phyloP scores from a whole-genome alignment of 2,329 filamentous ascomycete species.

The Microascus cirrosus region DNA sequence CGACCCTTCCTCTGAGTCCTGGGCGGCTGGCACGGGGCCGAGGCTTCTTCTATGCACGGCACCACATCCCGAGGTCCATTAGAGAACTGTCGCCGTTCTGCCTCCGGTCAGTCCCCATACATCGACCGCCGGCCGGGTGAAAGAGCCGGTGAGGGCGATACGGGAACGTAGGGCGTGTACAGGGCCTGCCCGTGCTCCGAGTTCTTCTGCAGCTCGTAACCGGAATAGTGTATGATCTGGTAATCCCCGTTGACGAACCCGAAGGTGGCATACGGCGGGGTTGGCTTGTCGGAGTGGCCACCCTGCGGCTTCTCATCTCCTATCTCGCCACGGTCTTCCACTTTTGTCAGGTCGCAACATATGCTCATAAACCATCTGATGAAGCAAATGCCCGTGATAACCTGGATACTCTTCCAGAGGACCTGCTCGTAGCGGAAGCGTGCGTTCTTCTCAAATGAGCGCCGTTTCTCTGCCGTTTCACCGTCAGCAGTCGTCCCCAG shows the following conservation, averaged over 20 bases:
- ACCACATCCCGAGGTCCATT: not conserved
- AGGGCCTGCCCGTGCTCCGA: not conserved
- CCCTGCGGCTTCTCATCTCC: not conserved
- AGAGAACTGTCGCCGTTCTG: not conserved
- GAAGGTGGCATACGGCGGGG: not conserved
- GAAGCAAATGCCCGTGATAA: not conserved
- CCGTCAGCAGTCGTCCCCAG: not conserved
- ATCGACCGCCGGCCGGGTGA: not conserved
- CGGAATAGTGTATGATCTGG: not conserved
- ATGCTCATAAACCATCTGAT: not conserved
- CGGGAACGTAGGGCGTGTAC: not conserved
- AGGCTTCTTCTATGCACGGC: not conserved
- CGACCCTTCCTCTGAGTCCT: no score
- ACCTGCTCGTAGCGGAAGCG: not conserved
- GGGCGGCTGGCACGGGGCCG: not conserved
- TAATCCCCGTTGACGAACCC: not conserved
- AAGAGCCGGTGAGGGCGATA: not conserved
- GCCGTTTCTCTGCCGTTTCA: not conserved
- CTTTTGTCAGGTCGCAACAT: not conserved
- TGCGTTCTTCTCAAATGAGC: not conserved
- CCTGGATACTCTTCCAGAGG: conserved; percentile 1
- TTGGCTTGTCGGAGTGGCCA: not conserved
- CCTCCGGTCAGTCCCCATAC: not conserved
- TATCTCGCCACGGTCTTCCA: not conserved
- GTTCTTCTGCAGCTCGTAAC: not conserved